Conservation (phyloP, 176 grass and related monocot species). For the Carex littledalei region DNA sequence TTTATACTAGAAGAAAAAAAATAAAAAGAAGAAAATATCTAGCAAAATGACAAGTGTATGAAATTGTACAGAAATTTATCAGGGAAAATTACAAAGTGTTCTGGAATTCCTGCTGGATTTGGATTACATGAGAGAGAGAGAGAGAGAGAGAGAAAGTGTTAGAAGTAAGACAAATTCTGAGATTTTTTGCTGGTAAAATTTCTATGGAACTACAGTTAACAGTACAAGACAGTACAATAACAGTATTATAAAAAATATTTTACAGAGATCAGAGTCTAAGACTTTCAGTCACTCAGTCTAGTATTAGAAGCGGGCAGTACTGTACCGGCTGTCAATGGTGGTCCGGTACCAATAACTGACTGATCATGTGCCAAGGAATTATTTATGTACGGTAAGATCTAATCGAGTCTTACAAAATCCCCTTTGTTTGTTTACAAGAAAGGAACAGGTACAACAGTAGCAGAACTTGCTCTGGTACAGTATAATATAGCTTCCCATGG, state of each 20-base stretch:
- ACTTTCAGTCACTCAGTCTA: neutral
- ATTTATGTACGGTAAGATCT: neutral
- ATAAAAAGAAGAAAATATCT: neutral
- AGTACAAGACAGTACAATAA: neutral
- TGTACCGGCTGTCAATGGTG: neutral
- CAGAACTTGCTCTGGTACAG: neutral
- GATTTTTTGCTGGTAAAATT: neutral
- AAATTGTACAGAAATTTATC: neutral
- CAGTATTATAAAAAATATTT: neutral
- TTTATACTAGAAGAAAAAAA: neutral
- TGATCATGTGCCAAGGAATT: neutral
- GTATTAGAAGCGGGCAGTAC: neutral
- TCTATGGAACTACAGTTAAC: neutral
- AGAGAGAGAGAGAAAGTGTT: neutral
- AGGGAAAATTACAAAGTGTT: neutral
- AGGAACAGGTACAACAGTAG: neutral
- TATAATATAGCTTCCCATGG: neutral
- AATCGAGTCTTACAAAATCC: neutral
- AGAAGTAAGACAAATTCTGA: neutral
- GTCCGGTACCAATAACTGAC: neutral
- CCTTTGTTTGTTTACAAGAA: neutral
- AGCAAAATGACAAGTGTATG: neutral
- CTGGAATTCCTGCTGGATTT: constrained; percentile 1
- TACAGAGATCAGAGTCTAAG: neutral
- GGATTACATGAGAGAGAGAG: constrained; percentile 7